These are phyloP conservation scores for Setaria italica DNA, from an alignment of 202 grass and related monocot genomes.

Conservation along the genomic window DNA sequence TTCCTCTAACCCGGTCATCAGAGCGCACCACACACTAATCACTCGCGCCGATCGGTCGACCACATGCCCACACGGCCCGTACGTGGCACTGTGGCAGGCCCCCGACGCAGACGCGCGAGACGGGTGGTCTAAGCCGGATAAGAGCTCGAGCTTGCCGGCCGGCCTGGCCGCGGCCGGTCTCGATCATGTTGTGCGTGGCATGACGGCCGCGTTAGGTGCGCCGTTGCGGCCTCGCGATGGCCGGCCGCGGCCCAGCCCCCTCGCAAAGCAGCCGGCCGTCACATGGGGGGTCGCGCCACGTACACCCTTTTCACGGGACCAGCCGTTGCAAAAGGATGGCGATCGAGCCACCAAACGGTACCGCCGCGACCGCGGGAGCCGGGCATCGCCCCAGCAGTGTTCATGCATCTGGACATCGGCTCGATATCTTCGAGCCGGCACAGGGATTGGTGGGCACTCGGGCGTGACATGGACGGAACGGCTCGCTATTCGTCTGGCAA, in stretches of 20 bases:
- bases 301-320: conserved; percentile 14
- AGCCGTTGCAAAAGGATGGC: conserved; percentile 19
- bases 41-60: background rate
- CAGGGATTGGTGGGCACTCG: no score
- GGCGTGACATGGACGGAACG: no score
- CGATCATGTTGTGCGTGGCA: background rate
- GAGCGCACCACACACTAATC: background rate
- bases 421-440: no score
- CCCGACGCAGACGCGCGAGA: background rate
- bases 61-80: background rate
- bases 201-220: conserved; percentile 26
- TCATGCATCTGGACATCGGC: background rate
- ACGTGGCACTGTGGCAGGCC: background rate
- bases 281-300: conserved; percentile 28
- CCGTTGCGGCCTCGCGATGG: background rate
- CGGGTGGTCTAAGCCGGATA: background rate
- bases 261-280: background rate
- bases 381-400: background rate
- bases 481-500: no score
- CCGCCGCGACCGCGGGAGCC: background rate
- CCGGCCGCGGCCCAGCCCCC: background rate
- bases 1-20: background rate
- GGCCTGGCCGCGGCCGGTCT: background rate
- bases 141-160: background rate
- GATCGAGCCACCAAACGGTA: background rate